phyloP scores from a whole-genome alignment of 768 basidiomycete species.

The Suillus cothurnatus region DNA sequence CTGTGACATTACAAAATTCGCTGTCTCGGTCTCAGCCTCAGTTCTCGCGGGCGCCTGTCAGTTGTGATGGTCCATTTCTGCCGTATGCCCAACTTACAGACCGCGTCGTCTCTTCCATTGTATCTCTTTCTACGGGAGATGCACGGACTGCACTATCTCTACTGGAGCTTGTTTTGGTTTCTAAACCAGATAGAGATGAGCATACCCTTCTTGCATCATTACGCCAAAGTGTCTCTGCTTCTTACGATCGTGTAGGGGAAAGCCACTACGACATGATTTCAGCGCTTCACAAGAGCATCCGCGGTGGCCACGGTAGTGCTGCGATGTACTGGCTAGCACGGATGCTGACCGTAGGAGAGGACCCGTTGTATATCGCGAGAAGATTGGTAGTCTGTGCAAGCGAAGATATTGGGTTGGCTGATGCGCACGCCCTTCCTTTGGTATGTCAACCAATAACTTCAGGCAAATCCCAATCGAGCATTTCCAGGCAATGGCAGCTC shows the following conservation, averaged over 20 bases:
- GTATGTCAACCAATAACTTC: constrained; percentile 37
- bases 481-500: constrained; percentile 57
- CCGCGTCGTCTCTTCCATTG: constrained; percentile 49
- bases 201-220: constrained; percentile 55
- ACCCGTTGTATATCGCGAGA: constrained; percentile 75
- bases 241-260: constrained; percentile 80
- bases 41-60: constrained; percentile 23
- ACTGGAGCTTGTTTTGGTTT: constrained; percentile 65
- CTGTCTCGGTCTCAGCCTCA: constrained; percentile 12
- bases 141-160: constrained; percentile 79
- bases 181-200: constrained; percentile 44
- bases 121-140: constrained; percentile 64
- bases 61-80: constrained; percentile 20
- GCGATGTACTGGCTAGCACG: constrained; percentile 89
- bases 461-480: constrained; percentile 15
- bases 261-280: constrained; percentile 81
- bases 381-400: constrained; percentile 80
- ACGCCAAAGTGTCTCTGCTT: constrained; percentile 61
- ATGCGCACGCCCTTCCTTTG: constrained; percentile 73
- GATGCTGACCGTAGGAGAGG: constrained; percentile 81
- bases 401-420: constrained; percentile 84
- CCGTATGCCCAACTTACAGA: constrained; percentile 44
- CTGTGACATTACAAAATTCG: constrained; percentile 19
- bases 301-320: constrained; percentile 75
- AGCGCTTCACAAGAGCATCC: constrained; percentile 80